These are phyloP conservation scores for Ophiosphaerella narmari DNA, from an alignment of 2,329 filamentous ascomycete genomes.

Conservation along the genomic window DNA sequence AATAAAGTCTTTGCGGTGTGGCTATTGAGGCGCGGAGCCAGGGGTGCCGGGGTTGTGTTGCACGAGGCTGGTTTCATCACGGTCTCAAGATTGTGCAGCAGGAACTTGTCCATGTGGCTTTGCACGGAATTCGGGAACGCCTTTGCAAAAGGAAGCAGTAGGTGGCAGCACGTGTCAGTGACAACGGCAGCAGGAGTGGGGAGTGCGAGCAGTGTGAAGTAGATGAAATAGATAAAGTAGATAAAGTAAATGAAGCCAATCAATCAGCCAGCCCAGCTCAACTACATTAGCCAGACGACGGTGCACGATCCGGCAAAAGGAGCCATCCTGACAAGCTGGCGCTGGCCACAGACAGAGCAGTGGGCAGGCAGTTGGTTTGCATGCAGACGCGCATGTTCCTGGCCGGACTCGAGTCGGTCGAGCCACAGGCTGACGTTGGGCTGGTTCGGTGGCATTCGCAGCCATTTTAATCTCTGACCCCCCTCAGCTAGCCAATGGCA, in stretches of 20 bases:
- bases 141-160: no score
- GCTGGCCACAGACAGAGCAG: no score
- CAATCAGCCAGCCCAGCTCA: no score
- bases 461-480: constrained; percentile 24
- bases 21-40: constrained; percentile 18
- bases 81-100: constrained; percentile 30
- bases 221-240: no score
- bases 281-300: no score
- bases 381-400: constrained; percentile 20
- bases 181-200: no score
- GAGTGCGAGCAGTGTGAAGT: no score
- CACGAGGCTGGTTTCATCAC: constrained; percentile 36
- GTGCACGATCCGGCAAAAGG: no score
- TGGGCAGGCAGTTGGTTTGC: background rate
- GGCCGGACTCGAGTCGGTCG: constrained; percentile 4
- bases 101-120: background rate
- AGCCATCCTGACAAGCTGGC: no score
- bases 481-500: constrained; percentile 17
- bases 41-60: constrained; percentile 18
- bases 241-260: no score
- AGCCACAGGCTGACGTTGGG: constrained; percentile 26
- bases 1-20: constrained; percentile 20
- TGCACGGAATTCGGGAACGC: no score
- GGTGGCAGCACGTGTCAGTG: no score
- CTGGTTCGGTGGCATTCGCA: constrained; percentile 1